A percentile compares a stretch with the other conserved stretches of the same genome.
Conservation (phyloP, 1,139 yeast species). For the Candida pseudoviswanathii region DNA sequence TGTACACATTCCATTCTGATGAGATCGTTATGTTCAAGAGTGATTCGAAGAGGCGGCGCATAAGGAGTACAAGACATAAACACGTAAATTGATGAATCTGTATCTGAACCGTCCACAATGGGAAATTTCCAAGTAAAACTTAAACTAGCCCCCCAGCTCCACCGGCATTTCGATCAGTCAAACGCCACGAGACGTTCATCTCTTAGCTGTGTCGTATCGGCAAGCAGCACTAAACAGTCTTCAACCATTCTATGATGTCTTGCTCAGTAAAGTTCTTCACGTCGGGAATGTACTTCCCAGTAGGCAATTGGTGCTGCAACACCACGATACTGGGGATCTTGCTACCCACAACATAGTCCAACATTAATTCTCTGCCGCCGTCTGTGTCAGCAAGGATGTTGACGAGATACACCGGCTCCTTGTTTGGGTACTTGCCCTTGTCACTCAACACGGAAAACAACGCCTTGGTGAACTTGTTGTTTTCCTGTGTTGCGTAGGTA, state of each 20-base stretch:
- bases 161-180: not conserved
- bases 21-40: not conserved
- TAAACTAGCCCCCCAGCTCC: not conserved
- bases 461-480: conserved; percentile 65
- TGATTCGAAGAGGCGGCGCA: not conserved
- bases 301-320: conserved; percentile 66
- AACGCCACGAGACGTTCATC: not conserved
- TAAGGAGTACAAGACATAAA: not conserved
- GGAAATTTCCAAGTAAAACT: not conserved
- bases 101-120: not conserved
- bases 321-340: conserved; percentile 67
- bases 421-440: conserved; percentile 48
- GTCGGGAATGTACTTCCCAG: conserved; percentile 49
- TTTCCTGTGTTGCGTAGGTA: conserved; percentile 66
- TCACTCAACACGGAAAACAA: conserved; percentile 58
- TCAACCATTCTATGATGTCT: conserved; percentile 59
- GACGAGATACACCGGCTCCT: conserved; percentile 55
- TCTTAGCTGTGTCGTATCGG: not conserved
- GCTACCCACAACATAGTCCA: conserved; percentile 55
- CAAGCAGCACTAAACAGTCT: conserved; percentile 13
- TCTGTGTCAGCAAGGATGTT: conserved; percentile 71
- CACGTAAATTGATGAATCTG: not conserved
- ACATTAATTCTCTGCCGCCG: conserved; percentile 60
- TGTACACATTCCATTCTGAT: not conserved
- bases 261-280: conserved; percentile 51